Evolutionary conservation across 2,329 filamentous ascomycete species (phyloP).

Genomic region (Cladosporium sp.): DNA sequence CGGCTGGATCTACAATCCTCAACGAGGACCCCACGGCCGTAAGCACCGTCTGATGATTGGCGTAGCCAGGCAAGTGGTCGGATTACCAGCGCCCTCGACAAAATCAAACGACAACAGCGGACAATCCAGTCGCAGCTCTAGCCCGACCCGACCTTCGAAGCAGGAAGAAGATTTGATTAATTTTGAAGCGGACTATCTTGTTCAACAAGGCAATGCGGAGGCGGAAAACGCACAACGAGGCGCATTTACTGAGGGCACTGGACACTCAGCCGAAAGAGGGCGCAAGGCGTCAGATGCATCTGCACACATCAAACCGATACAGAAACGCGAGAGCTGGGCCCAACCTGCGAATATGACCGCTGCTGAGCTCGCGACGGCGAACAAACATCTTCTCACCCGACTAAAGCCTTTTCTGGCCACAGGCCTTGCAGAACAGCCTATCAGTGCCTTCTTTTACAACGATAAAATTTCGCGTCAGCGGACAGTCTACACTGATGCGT

Average conservation of each 20-base stretch:
- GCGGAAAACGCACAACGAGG: constrained; percentile 64
- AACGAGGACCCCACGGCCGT: constrained; percentile 75
- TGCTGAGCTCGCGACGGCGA: constrained; percentile 72
- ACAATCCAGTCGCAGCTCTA: constrained; percentile 40
- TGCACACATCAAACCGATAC: constrained; percentile 32
- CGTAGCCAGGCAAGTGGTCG: constrained; percentile 79
- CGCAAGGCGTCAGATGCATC: constrained; percentile 22
- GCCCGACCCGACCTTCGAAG: constrained; percentile 40
- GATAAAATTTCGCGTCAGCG: constrained; percentile 74
- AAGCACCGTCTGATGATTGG: constrained; percentile 84
- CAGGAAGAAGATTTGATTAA: constrained; percentile 64
- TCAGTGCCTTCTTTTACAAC: constrained; percentile 96
- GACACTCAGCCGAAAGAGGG: not conserved
- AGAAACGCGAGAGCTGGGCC: constrained; percentile 47
- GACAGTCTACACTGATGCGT: constrained; percentile 78
- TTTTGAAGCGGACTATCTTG: constrained; percentile 70
- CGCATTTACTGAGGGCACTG: constrained; percentile 61
- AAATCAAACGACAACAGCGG: constrained; percentile 35
- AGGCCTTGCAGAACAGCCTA: constrained; percentile 68
- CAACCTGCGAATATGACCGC: constrained; percentile 62
- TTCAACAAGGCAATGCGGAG: constrained; percentile 66
- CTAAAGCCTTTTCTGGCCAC: constrained; percentile 86
- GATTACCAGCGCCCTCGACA: constrained; percentile 63
- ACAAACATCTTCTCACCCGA: constrained; percentile 80
- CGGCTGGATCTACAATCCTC: constrained; percentile 90